Evolutionary conservation across 306 rosid genomes (phyloP), one percentile per base, ranked within the genome.

Genomic region (Prunus armeniaca): DNA sequence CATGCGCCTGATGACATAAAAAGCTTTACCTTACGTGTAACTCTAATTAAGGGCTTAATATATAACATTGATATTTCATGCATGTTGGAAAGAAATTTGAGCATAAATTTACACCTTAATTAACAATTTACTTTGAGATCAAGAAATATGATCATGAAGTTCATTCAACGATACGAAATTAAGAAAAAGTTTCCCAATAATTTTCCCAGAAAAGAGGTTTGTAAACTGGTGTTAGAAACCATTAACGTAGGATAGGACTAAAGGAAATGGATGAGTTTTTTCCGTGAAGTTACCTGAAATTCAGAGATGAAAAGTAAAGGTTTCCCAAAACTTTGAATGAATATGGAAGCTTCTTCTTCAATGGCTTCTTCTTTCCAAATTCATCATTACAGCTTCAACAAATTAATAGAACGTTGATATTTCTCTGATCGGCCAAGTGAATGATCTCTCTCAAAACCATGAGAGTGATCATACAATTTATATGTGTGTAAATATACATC

Each of bases 221-320:
- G 63, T 22, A 22, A 14, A 55, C 4, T 55, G 2, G 9, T 54
- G 14, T 3, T 30, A 32, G 38, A 32, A 73, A 32, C 4, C 17
- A 52, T 19, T 15, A 52, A n/a, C 67, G 61, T 19, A 47, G 1
- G 52, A 22, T 67, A 45, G 10, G 41, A 45, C 2, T 25, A 47
- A 45, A 68, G 72, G 27, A 20, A 22, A 32, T 15, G 47, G 45
- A 41, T 7, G 30, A 6, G 67, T 62, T 62, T 24, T 52, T 28
- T 27, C 41, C 67, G 14, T 32, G 67, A 62, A 62, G 67, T 62
- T 62, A 62, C 67, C 67, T 62, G 67, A 12, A 67, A 13, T 46
- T 20, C 56, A 68, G 54, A 68, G 57, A 47, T 6, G 6, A 68
- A n/a, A 65, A 12, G 9, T 3, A 2, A 12, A 43, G 19, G 27